Evolutionary conservation across 331 rosid genomes (phyloP), one percentile per base, ranked within the genome.

Genomic region (Dryas integrifolia): DNA sequence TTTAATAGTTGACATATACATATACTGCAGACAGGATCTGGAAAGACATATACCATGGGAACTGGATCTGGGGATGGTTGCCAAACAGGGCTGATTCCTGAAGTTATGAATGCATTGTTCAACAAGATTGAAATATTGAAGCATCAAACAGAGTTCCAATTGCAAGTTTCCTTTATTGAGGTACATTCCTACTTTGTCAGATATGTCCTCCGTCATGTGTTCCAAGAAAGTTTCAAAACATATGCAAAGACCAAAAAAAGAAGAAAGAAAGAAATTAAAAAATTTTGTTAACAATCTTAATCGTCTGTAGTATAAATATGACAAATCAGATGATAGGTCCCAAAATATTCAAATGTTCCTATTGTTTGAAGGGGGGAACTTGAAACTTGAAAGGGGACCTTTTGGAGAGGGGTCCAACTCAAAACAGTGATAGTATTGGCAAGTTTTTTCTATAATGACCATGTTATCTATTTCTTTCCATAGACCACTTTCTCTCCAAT

Each of bases 21-120:
- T 62, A 16, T 83, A 77, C 76, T 82, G 76, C 89, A 90, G 96
- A 90, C 96, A 48, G 96, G 96, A 76, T 86, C 96, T 5, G 96
- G 96, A 76, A 90, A 90, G 87, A 90, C 96, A 0, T 90, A 90
- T 72, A 90, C 96, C 53, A 90, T 90, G 97, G 97, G 97, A 70
- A 90, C 94, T 70, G 93, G 92, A 79, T 86, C 68, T 39, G 83
- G 76, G 74, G 94, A 86, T 70, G 79, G 77, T 79, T 80, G 72
- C 73, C 84, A 65, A 76, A 79, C 63, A 41, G 92, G 97, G 53
- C 62, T 86, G 74, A 83, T 86, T 77, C 94, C 92, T 64, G 87
- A 80, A 78, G 94, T 79, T 76, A 90, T 90, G 94, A 81, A 70
- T 79, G 80, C 90, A 65, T 74, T 90, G 66, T 90, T 90, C 90